These are phyloP conservation scores for Periglandula ipomoeae DNA, from an alignment of 2,329 filamentous ascomycete genomes.

Conservation along the genomic window DNA sequence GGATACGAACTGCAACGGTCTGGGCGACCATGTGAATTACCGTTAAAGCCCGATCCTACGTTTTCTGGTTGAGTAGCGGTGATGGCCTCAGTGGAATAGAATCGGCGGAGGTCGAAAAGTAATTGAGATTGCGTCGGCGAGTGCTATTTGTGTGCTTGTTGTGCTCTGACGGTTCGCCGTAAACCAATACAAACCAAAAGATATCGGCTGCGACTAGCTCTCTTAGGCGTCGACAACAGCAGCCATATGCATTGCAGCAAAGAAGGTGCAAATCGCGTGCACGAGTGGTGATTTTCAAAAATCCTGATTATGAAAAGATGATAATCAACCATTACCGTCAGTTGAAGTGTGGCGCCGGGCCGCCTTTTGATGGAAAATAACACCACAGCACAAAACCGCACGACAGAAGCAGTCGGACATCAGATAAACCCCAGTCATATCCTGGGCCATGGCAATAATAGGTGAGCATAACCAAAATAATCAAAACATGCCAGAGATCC, in stretches of 20 bases:
- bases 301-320: too few relatives aligned
- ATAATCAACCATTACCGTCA: not conserved
- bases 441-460: too few relatives aligned
- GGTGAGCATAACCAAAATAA: too few relatives aligned
- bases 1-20: not conserved
- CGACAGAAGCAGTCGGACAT: not conserved
- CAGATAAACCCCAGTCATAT: too few relatives aligned
- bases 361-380: not conserved
- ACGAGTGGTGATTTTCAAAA: too few relatives aligned
- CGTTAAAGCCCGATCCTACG: not conserved
- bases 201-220: not conserved
- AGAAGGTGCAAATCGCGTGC: too few relatives aligned
- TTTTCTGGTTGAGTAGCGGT: not conserved
- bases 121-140: not conserved
- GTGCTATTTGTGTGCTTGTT: too few relatives aligned
- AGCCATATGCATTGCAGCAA: too few relatives aligned
- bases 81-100: not conserved
- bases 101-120: not conserved
- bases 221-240: not conserved
- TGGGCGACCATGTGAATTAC: too few relatives aligned
- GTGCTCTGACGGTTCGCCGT: not conserved
- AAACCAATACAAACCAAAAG: not conserved
- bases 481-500: not conserved
- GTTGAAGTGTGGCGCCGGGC: not conserved
- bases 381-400: not conserved